Conservation (phyloP, 148 eudicot genomes). For the Fallopia convolvulus region DNA sequence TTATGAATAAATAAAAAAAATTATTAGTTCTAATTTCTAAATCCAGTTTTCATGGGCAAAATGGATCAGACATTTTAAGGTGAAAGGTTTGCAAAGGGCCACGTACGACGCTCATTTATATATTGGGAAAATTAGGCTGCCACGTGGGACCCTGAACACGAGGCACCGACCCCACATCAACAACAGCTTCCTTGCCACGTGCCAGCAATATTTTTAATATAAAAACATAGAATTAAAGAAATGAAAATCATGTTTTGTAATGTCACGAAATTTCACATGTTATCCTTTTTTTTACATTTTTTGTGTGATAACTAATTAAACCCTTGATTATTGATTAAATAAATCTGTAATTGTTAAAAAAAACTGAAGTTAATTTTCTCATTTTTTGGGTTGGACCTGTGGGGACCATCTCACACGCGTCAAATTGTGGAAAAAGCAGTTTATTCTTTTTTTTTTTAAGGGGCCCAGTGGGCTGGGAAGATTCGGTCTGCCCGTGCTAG, state of each 20-base stretch:
- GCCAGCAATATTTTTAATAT: not conserved
- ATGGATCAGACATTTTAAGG: not conserved
- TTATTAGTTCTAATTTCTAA: too few relatives aligned
- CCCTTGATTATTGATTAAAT: not conserved
- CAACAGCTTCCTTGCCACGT: not conserved
- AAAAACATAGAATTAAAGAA: too few relatives aligned
- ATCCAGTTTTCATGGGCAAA: not conserved
- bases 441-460: not conserved
- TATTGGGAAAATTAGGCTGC: not conserved
- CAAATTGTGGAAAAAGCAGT: not conserved
- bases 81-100: constrained; percentile 10
- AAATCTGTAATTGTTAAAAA: not conserved
- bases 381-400: not conserved
- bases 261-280: too few relatives aligned
- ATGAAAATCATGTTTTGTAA: too few relatives aligned
- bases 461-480: constrained; percentile 1
- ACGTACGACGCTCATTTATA: not conserved
- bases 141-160: constrained; percentile 4
- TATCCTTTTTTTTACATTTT: too few relatives aligned
- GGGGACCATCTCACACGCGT: not conserved
- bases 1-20: too few relatives aligned
- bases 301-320: too few relatives aligned
- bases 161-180: not conserved
- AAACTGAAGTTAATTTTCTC: too few relatives aligned
- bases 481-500: constrained; percentile 11